Evolutionary conservation across 106 monocot genomes (phyloP), one percentile per base, ranked within the genome.

Genomic region (Phalaenopsis aphrodite): DNA sequence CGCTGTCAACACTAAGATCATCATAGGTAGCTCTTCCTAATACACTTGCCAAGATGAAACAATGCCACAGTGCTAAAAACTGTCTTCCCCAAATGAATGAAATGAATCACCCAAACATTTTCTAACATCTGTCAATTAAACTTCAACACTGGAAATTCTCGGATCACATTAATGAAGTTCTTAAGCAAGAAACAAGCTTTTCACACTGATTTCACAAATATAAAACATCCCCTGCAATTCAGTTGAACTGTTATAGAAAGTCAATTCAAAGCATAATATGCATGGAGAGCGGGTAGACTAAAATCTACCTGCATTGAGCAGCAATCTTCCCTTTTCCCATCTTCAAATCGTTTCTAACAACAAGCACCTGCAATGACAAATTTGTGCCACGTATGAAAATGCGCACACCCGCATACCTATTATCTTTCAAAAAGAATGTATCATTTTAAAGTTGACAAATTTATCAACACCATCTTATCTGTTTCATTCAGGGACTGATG

Each of bases 281-380:
- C 30, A 49, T 49, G 49, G 42, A 76, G 23, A 76, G 21, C 38
- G 9, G 19, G 6, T 43, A 38, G 17, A 18, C 7, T 75, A 17
- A 5, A 81, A 42, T 12, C 11, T 78, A 97, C 97, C 94, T 94
- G 92, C 98, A 99, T 85, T 99, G 98, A 3, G 98, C 98, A 18
- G 93, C 98, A 85, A 95, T 93, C 86, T 99, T 99, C 52, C 98
- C 98, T 84, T 99, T 99, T 43, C 98, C 98, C 98, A 95, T 99
- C 86, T 99, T 99, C 89, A 99, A 87, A 75, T 99, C 98, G 79
- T 99, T 99, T 79, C 98, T 92, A 16, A 95, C 98, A 55, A 94
- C 94, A 75, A 99, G 78, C 41, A 99, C 97, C 97, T 97, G 78
- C 71, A 88, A 72, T 17, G 12, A 78, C 18, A 55, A 4, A n/a